Evolutionary conservation across 345 rosid species (phyloP).

Genomic region (Draba incana): DNA sequence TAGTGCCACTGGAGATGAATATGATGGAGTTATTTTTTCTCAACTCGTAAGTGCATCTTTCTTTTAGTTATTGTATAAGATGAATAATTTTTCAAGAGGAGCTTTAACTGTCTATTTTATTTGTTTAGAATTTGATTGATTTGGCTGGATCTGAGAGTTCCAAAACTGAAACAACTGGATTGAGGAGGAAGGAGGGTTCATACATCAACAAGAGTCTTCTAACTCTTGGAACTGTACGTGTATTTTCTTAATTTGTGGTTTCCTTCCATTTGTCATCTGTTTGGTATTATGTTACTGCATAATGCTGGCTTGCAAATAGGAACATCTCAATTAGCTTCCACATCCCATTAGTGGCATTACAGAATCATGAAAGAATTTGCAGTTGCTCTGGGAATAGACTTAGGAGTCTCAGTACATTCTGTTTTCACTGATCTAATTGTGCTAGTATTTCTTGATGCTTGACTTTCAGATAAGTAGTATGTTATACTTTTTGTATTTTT

Average conservation of each 20-base stretch:
- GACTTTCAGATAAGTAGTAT: slow-evolving; percentile 6
- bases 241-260: slow-evolving; percentile 22
- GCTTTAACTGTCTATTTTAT: slow-evolving; percentile 23
- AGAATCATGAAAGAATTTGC: slow-evolving; percentile 11
- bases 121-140: slow-evolving; percentile 90
- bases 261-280: slow-evolving; percentile 7
- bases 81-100: slow-evolving; percentile 11
- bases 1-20: slow-evolving; percentile 89
- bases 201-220: slow-evolving; percentile 99
- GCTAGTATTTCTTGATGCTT: slow-evolving; percentile 18
- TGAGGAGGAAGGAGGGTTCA: slow-evolving; percentile 97
- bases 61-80: slow-evolving; percentile 22
- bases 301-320: slow-evolving; percentile 3
- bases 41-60: slow-evolving; percentile 73
- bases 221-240: slow-evolving; percentile 95
- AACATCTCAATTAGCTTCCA: slow-evolving; percentile 4
- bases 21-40: slow-evolving; percentile 98
- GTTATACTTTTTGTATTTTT: background rate
- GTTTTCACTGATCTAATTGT: slow-evolving; percentile 10
- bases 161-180: slow-evolving; percentile 97
- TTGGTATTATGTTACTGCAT: background rate
- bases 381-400: slow-evolving; percentile 11
- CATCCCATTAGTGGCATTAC: slow-evolving; percentile 12
- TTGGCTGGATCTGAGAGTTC: slow-evolving; percentile 99
- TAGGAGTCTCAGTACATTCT: background rate